Evolutionary conservation across 345 rosid genomes (phyloP).

Genomic region (Gossypium arboreum): DNA sequence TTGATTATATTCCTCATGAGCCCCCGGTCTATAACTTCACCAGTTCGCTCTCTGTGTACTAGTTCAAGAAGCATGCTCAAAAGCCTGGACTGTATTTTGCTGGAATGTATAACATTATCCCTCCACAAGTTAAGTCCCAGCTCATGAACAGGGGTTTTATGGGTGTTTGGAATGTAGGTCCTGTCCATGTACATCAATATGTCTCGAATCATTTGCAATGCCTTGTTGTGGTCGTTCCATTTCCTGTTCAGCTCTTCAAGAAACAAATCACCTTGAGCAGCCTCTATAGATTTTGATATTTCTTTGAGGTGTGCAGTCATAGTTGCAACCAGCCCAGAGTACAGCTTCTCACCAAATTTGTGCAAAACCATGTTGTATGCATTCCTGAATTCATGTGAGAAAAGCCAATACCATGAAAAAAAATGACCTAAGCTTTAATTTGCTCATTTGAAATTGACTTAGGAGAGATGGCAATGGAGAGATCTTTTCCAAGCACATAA

Average conservation of each 20-base stretch:
- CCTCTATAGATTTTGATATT: slow-evolving; percentile 75
- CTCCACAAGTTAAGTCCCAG: slow-evolving; percentile 94
- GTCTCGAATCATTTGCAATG: slow-evolving; percentile 94
- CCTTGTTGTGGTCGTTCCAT: slow-evolving; percentile 98
- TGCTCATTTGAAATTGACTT: not conserved
- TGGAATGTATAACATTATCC: slow-evolving; percentile 70
- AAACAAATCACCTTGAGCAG: slow-evolving; percentile 89
- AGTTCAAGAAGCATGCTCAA: slow-evolving; percentile 82
- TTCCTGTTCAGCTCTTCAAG: slow-evolving; percentile 90
- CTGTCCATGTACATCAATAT: slow-evolving; percentile 99
- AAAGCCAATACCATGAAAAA: not conserved
- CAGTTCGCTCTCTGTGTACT: slow-evolving; percentile 73
- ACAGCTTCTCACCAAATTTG: slow-evolving; percentile 89
- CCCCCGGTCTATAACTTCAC: slow-evolving; percentile 91
- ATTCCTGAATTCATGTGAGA: slow-evolving; percentile 47
- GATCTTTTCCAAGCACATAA: not conserved
- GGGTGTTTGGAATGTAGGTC: slow-evolving; percentile 75
- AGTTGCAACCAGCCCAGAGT: slow-evolving; percentile 74
- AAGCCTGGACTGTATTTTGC: slow-evolving; percentile 74
- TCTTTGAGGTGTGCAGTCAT: slow-evolving; percentile 91
- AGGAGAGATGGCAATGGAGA: not conserved
- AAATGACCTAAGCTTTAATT: not conserved
- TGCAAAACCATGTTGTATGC: slow-evolving; percentile 99
- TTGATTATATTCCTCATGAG: slow-evolving; percentile 86
- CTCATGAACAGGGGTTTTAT: slow-evolving; percentile 88